phyloP scores from a whole-genome alignment of 2,329 filamentous ascomycete genomes.

The Trichoderma afroharzianum region DNA sequence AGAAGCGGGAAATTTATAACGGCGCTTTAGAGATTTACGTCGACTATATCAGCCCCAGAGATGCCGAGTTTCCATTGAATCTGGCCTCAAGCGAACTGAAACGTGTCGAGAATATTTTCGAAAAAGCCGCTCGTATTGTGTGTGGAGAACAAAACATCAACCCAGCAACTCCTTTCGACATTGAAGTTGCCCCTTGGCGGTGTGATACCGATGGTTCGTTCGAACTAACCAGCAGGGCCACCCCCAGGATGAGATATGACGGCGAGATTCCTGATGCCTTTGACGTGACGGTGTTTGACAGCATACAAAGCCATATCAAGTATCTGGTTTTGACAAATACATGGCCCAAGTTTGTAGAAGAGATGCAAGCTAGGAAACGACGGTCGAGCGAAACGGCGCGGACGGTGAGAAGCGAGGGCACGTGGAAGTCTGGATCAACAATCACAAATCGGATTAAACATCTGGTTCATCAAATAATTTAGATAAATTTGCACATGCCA shows the following conservation, averaged over 20 bases:
- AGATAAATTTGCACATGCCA: background rate
- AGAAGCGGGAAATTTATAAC: constrained; percentile 45
- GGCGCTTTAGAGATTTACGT: constrained; percentile 58
- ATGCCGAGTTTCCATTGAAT: constrained; percentile 63
- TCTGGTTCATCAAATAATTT: background rate
- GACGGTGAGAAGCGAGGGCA: background rate
- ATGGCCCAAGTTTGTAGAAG: constrained; percentile 54
- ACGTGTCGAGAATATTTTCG: constrained; percentile 52
- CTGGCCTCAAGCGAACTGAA: constrained; percentile 52
- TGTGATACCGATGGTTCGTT: background rate
- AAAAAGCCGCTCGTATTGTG: constrained; percentile 43
- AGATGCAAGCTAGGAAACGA: constrained; percentile 19
- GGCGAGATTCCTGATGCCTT: constrained; percentile 48
- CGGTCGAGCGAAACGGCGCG: constrained; percentile 19
- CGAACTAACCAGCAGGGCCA: background rate
- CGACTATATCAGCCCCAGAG: constrained; percentile 53
- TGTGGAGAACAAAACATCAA: constrained; percentile 36
- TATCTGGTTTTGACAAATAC: constrained; percentile 66
- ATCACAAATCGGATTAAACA: background rate
- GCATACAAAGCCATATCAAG: constrained; percentile 55
- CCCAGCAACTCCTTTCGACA: constrained; percentile 37
- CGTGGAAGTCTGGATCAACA: background rate
- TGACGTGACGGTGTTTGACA: constrained; percentile 51
- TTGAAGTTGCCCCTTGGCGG: constrained; percentile 12
- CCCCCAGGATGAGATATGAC: constrained; percentile 25